A percentile compares a stretch with the other conserved stretches of the same genome.
These are phyloP conservation scores for Zalaria obscura DNA, from an alignment of 2,329 filamentous ascomycete genomes.

Conservation along the genomic window DNA sequence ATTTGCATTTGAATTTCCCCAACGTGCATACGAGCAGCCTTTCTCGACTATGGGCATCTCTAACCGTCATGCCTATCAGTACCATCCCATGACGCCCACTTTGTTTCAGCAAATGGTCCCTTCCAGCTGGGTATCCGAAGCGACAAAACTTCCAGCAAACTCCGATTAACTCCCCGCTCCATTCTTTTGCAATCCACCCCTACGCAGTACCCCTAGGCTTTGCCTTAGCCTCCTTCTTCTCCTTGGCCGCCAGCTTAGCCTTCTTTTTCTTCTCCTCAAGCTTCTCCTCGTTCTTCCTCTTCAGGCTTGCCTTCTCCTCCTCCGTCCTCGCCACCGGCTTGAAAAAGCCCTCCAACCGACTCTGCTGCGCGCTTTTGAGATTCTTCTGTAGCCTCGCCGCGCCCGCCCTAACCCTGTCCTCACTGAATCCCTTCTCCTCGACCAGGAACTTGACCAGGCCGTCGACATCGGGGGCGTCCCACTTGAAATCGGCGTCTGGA, in stretches of 20 bases:
- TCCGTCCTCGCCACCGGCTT: constrained; percentile 82
- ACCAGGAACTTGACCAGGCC: constrained; percentile 83
- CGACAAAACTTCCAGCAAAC: background rate
- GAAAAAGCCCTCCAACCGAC: constrained; percentile 90
- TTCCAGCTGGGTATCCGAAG: too few species aligned
- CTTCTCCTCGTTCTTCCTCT: constrained; percentile 90
- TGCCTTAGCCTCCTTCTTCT: constrained; percentile 80
- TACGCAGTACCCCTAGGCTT: constrained; percentile 55
- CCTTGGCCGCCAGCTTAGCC: constrained; percentile 84
- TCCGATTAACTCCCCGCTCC: background rate
- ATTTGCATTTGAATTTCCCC: too few species aligned
- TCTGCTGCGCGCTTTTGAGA: constrained; percentile 80
- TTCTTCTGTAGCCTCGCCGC: constrained; percentile 76
- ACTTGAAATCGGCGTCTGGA: constrained; percentile 89
- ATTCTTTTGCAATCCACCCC: background rate
- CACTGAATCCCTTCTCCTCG: constrained; percentile 89
- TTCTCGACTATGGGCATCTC: too few species aligned
- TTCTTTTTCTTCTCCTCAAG: constrained; percentile 90
- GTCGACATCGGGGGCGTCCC: constrained; percentile 85
- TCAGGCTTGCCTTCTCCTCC: constrained; percentile 68
- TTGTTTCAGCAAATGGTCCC: too few species aligned
- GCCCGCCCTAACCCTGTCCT: constrained; percentile 74
- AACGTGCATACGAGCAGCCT: too few species aligned
- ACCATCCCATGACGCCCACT: too few species aligned
- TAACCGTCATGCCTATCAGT: too few species aligned